phyloP scores from a whole-genome alignment of 129 eudicot genomes.

The Scalesia atractyloides region DNA sequence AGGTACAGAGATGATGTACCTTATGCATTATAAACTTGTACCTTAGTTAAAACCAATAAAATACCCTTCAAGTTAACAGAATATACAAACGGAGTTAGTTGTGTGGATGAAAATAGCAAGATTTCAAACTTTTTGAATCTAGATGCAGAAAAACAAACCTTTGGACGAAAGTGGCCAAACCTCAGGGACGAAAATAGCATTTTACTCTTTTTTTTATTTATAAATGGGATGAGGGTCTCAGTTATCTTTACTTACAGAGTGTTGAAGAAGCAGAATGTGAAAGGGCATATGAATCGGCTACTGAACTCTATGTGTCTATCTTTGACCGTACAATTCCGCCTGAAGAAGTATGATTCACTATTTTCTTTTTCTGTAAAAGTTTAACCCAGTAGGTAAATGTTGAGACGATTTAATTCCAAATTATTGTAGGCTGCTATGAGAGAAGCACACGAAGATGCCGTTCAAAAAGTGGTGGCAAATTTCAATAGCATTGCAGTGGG shows the following conservation, averaged over 20 bases:
- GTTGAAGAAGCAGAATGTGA: conserved; percentile 99
- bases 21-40: no score
- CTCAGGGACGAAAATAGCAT: no score
- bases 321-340: conserved; percentile 89
- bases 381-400: neutral
- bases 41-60: no score
- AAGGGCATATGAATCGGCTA: conserved; percentile 84
- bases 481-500: conserved; percentile 86
- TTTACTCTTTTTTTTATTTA: neutral
- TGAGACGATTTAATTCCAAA: conserved; percentile 15
- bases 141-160: no score
- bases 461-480: conserved; percentile 60
- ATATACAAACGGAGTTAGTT: no score
- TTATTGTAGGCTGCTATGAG: conserved; percentile 71
- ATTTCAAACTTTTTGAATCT: no score
- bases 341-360: conserved; percentile 70
- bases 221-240: conserved; percentile 7
- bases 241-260: conserved; percentile 48
- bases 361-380: conserved; percentile 3
- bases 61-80: no score
- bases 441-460: conserved; percentile 97
- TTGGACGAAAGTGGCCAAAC: no score
- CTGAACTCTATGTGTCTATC: conserved; percentile 79
- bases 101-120: no score
- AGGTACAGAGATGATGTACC: no score